Conservation (phyloP, 768 basidiomycete genomes). For the Tricholoma flavovirens region DNA sequence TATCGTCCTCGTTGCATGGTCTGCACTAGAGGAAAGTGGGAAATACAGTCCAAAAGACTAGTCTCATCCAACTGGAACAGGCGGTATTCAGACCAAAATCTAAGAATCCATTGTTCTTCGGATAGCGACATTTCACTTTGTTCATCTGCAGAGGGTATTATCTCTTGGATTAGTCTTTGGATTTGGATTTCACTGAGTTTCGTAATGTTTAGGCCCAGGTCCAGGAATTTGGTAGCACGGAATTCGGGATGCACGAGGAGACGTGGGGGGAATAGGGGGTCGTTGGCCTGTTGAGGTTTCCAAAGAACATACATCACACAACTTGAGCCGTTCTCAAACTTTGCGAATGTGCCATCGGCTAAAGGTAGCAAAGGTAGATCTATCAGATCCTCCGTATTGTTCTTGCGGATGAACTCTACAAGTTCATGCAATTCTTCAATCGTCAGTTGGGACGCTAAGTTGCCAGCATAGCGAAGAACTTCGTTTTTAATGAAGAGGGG, state of each 20-base stretch:
- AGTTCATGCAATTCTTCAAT: slow-evolving; percentile 19
- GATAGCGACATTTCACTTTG: background rate
- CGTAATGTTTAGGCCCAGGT: slow-evolving; percentile 21
- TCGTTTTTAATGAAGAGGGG: slow-evolving; percentile 22
- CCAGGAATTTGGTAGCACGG: slow-evolving; percentile 12
- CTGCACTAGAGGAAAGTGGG: slow-evolving; percentile 29
- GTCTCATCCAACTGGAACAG: slow-evolving; percentile 4
- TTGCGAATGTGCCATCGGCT: slow-evolving; percentile 25
- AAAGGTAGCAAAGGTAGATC: slow-evolving; percentile 33
- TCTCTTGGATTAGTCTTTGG: slow-evolving; percentile 9
- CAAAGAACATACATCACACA: slow-evolving; percentile 21
- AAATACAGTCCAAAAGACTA: slow-evolving; percentile 9
- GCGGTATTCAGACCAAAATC: slow-evolving; percentile 27
- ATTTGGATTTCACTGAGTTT: slow-evolving; percentile 13
- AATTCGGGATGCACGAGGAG: slow-evolving; percentile 26
- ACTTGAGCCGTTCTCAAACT: slow-evolving; percentile 15
- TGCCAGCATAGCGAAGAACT: slow-evolving; percentile 11
- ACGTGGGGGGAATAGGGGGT: slow-evolving; percentile 18
- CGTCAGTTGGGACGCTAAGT: slow-evolving; percentile 10
- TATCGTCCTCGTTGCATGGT: slow-evolving; percentile 21
- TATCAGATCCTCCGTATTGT: slow-evolving; percentile 12
- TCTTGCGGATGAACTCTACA: slow-evolving; percentile 20
- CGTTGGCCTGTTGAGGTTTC: slow-evolving; percentile 12
- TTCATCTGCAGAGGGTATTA: background rate
- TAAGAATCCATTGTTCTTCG: slow-evolving; percentile 19